Conservation (phyloP, 306 rosid species). For the Vigna hirtella region DNA sequence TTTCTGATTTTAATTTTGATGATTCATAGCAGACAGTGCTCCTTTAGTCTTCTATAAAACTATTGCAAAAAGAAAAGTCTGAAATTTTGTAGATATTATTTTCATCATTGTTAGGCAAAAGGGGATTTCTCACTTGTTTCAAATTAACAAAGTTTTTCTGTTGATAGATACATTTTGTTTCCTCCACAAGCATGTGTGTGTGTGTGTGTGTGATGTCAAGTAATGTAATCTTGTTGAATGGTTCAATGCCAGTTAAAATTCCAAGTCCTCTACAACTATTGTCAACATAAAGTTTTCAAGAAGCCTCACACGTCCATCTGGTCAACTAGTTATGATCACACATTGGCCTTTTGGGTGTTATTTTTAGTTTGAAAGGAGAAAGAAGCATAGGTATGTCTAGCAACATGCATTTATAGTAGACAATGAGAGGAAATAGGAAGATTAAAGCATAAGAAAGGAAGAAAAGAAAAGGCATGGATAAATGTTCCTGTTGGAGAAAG, state of each 20-base stretch:
- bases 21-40: constrained; percentile 39
- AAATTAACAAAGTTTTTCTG: neutral
- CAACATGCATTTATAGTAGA: constrained; percentile 11
- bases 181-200: constrained; percentile 1
- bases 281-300: neutral
- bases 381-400: neutral
- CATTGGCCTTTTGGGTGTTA: constrained; percentile 6
- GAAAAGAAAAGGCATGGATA: neutral
- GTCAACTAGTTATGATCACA: neutral
- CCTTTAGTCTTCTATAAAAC: constrained; percentile 29
- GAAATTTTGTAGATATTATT: constrained; percentile 49
- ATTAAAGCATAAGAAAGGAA: neutral
- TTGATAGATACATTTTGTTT: constrained; percentile 14
- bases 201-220: constrained; percentile 18
- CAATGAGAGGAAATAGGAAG: neutral
- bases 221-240: constrained; percentile 20
- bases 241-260: neutral
- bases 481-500: neutral
- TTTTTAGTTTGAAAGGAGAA: neutral
- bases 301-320: neutral
- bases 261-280: too few relatives aligned
- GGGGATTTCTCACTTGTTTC: constrained; percentile 31
- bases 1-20: constrained; percentile 42
- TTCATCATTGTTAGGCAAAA: constrained; percentile 28
- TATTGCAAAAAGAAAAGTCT: constrained; percentile 34